A percentile compares a stretch with the other conserved stretches of the same genome.
Evolutionary conservation across 2,329 filamentous ascomycete species (phyloP).

Genomic region (Boeremia lycopersici): DNA sequence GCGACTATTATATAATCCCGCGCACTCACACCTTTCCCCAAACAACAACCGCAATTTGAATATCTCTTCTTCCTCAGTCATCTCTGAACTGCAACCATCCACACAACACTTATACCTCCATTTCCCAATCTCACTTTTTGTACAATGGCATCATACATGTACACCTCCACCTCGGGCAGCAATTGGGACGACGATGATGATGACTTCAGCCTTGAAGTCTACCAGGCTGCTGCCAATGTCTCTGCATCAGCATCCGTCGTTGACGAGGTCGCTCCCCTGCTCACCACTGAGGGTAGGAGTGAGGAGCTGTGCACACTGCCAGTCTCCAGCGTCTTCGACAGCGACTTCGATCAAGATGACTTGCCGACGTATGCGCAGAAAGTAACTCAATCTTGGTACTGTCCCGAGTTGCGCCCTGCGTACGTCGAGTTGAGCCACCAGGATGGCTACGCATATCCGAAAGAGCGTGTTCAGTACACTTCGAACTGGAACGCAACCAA

Average conservation of each 20-base stretch:
- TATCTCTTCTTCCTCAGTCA: too few species aligned
- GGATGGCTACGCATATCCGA: background rate
- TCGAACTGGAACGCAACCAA: conserved; percentile 3
- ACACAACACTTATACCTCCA: too few species aligned
- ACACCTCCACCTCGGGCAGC: conserved; percentile 1
- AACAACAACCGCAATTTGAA: too few species aligned
- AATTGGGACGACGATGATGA: conserved; percentile 35
- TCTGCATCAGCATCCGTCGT: conserved; percentile 1
- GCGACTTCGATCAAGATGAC: background rate
- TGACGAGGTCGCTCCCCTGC: conserved; percentile 8
- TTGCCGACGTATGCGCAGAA: background rate
- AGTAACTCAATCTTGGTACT: background rate
- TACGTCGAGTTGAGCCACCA: conserved; percentile 20
- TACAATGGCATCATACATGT: background rate
- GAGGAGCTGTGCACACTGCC: background rate
- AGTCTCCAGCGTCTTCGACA: background rate
- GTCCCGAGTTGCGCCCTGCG: conserved; percentile 11
- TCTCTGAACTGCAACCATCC: too few species aligned
- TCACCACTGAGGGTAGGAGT: background rate
- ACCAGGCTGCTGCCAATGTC: too few species aligned
- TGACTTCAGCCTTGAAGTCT: conserved; percentile 22
- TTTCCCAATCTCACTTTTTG: too few species aligned
- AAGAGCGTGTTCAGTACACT: conserved; percentile 10
- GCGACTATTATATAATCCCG: background rate
- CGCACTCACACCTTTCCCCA: too few species aligned